phyloP scores from a whole-genome alignment of 2,329 filamentous ascomycete species.

The Ophiostoma novo-ulmi region DNA sequence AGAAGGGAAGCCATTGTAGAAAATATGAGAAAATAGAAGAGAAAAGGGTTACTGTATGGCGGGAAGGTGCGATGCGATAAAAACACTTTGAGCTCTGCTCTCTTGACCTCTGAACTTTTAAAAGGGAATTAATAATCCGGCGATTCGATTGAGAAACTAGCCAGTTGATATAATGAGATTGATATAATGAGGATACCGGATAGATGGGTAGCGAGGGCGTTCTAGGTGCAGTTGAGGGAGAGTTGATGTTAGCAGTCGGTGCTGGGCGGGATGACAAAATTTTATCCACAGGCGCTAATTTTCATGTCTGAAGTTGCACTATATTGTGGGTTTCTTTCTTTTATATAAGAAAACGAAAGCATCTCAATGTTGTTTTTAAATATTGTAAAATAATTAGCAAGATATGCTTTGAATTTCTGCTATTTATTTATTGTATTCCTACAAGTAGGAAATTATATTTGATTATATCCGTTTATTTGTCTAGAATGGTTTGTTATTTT shows the following conservation, averaged over 20 bases:
- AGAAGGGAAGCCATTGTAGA: background rate
- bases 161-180: too few relatives aligned
- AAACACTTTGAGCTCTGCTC: background rate
- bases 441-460: too few relatives aligned
- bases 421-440: too few relatives aligned
- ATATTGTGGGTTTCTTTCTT: too few relatives aligned
- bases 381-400: too few relatives aligned
- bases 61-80: background rate
- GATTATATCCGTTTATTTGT: too few relatives aligned
- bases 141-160: background rate
- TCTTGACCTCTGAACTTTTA: background rate
- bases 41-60: background rate
- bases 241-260: background rate
- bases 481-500: too few relatives aligned
- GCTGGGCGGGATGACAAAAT: background rate
- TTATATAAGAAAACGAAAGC: too few relatives aligned
- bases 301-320: too few relatives aligned
- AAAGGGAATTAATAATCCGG: background rate
- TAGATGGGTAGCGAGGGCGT: background rate
- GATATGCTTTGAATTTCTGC: too few relatives aligned
- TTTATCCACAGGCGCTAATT: background rate
- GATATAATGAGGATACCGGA: background rate
- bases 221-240: background rate
- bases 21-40: background rate
- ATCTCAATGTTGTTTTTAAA: too few relatives aligned